These are phyloP conservation scores for Erysimum cheiranthoides DNA, from an alignment of 345 rosid species.

Conservation along the genomic window DNA sequence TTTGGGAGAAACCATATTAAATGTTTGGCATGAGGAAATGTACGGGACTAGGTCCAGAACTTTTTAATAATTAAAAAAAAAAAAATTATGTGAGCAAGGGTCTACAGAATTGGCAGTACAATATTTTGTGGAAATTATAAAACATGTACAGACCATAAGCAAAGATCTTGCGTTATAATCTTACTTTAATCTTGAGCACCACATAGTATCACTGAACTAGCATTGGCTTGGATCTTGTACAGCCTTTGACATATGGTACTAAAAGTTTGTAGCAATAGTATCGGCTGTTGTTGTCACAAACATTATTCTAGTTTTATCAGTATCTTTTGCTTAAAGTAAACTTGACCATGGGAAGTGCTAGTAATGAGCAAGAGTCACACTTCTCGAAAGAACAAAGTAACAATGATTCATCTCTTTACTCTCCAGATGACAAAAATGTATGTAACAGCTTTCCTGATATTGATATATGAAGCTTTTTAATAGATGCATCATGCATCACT, in stretches of 20 bases:
- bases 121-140: background rate
- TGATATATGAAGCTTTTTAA: background rate
- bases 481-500: background rate
- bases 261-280: background rate
- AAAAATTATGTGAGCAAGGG: background rate
- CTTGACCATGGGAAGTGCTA: slow-evolving; percentile 60
- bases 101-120: background rate
- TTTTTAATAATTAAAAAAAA: too few relatives aligned
- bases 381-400: slow-evolving; percentile 53
- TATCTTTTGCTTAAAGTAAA: background rate
- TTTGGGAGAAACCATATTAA: too few relatives aligned
- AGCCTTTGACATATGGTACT: slow-evolving; percentile 1
- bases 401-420: slow-evolving; percentile 47
- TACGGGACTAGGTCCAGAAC: too few relatives aligned
- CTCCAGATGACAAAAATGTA: slow-evolving; percentile 62
- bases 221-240: background rate
- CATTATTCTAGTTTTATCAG: background rate
- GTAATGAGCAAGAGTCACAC: slow-evolving; percentile 76
- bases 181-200: background rate
- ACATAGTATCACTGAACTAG: slow-evolving; percentile 2
- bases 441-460: slow-evolving; percentile 18
- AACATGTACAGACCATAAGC: background rate
- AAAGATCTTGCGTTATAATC: background rate
- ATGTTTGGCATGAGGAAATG: too few relatives aligned
- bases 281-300: slow-evolving; percentile 9